Conservation (phyloP, 202 grass and related monocot species). For the Elaeis oleifera region DNA sequence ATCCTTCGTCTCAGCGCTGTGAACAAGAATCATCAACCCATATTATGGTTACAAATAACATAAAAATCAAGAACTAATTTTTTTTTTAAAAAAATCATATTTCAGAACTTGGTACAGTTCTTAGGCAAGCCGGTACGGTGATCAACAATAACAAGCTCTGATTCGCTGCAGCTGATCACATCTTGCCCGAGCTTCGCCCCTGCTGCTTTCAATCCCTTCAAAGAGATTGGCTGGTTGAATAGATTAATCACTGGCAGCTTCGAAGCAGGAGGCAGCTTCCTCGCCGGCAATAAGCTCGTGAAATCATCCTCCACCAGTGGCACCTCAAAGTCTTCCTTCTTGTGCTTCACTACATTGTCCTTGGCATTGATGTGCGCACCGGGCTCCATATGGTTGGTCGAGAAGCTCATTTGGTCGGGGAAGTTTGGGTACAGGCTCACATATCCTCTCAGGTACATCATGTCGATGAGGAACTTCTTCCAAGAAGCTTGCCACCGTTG, state of each 20-base stretch:
- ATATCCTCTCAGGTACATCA: slow-evolving; percentile 91
- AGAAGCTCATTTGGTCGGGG: slow-evolving; percentile 84
- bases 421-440: slow-evolving; percentile 85
- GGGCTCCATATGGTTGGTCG: slow-evolving; percentile 97
- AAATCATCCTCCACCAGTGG: slow-evolving; percentile 72
- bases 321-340: slow-evolving; percentile 69
- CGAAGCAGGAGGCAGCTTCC: slow-evolving; percentile 78
- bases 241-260: slow-evolving; percentile 80
- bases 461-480: slow-evolving; percentile 99
- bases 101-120: slow-evolving; percentile 56
- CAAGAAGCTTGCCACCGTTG: slow-evolving; percentile 89
- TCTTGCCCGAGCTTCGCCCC: slow-evolving; percentile 70
- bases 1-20: too few species aligned
- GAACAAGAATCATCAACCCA: too few species aligned
- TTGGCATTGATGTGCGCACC: slow-evolving; percentile 86
- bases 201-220: slow-evolving; percentile 74
- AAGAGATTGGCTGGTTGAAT: slow-evolving; percentile 76
- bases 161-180: slow-evolving; percentile 42
- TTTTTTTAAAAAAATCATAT: too few species aligned
- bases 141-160: slow-evolving; percentile 51
- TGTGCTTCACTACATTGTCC: slow-evolving; percentile 57
- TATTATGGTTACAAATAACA: too few species aligned
- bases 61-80: too few species aligned
- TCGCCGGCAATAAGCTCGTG: slow-evolving; percentile 39
- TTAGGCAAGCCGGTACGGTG: slow-evolving; percentile 54